Conservation (phyloP, 495 filamentous ascomycete species). For the Chaetomium cochliodes region DNA sequence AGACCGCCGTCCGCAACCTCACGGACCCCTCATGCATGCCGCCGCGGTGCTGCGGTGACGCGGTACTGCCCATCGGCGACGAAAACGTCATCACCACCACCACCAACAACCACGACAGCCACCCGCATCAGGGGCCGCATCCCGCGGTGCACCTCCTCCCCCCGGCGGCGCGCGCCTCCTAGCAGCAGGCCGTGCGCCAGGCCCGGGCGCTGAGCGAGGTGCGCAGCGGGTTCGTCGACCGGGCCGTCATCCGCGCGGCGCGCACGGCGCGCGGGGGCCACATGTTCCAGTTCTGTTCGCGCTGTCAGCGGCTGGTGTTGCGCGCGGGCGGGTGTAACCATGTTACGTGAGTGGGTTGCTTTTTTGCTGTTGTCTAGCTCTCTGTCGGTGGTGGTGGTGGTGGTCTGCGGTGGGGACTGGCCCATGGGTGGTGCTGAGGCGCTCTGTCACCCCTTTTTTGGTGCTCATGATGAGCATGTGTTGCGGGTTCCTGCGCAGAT, state of each 20-base stretch:
- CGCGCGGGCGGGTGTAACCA: constrained; percentile 13
- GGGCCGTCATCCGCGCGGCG: constrained; percentile 1
- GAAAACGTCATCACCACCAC: too few species aligned
- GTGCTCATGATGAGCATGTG: constrained; percentile 1
- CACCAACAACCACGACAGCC: too few species aligned
- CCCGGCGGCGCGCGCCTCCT: not conserved
- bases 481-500: constrained; percentile 9
- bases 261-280: not conserved
- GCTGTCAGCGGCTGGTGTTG: constrained; percentile 4
- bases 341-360: not conserved
- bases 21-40: constrained; percentile 10
- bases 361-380: not conserved
- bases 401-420: constrained; percentile 9
- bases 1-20: not conserved
- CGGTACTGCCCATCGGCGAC: not conserved
- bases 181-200: constrained; percentile 3
- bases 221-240: not conserved
- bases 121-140: not conserved
- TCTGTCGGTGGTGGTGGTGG: not conserved
- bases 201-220: not conserved
- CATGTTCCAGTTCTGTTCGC: constrained; percentile 13
- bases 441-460: constrained; percentile 3
- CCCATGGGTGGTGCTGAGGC: too few species aligned
- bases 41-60: constrained; percentile 10
- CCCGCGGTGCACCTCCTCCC: not conserved